phyloP scores from a whole-genome alignment of 169 alveolate species.

The Eimeria praecox region DNA sequence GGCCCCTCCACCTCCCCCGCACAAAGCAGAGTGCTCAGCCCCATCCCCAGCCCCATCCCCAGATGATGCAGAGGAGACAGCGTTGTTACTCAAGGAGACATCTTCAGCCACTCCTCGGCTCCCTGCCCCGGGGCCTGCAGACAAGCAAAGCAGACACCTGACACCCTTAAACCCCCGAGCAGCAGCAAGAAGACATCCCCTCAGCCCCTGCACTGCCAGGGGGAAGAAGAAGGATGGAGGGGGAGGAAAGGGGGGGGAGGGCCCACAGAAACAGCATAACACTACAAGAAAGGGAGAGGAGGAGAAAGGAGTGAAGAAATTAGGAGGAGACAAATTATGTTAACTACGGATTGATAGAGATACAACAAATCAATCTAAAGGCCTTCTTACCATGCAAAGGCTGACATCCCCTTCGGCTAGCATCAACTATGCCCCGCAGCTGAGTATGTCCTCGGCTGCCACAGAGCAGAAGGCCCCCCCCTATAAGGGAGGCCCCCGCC shows the following conservation, averaged over 20 bases:
- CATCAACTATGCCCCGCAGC: constrained; percentile 46
- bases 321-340: not conserved
- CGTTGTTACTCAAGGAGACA: not conserved
- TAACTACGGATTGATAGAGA: not conserved
- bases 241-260: too few relatives aligned
- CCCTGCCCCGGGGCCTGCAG: constrained; percentile 61
- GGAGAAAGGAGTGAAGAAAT: not conserved
- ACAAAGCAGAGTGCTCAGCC: constrained; percentile 4
- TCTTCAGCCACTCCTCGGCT: constrained; percentile 58
- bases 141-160: not conserved
- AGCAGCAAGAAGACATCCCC: not conserved
- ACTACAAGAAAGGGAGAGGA: too few relatives aligned
- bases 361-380: not conserved
- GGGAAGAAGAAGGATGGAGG: too few relatives aligned
- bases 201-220: too few relatives aligned
- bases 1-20: constrained; percentile 81
- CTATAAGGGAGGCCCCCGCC: constrained; percentile 57
- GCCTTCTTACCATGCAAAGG: constrained; percentile 59
- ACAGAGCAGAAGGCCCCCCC: constrained; percentile 39
- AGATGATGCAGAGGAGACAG: not conserved
- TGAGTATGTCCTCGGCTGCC: constrained; percentile 10
- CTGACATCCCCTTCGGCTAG: constrained; percentile 62
- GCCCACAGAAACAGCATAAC: too few relatives aligned
- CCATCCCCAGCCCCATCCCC: not conserved
- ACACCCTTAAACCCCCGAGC: not conserved